These are phyloP conservation scores for Aplosporella prunicola DNA, from an alignment of 2,329 filamentous ascomycete genomes.

Conservation along the genomic window DNA sequence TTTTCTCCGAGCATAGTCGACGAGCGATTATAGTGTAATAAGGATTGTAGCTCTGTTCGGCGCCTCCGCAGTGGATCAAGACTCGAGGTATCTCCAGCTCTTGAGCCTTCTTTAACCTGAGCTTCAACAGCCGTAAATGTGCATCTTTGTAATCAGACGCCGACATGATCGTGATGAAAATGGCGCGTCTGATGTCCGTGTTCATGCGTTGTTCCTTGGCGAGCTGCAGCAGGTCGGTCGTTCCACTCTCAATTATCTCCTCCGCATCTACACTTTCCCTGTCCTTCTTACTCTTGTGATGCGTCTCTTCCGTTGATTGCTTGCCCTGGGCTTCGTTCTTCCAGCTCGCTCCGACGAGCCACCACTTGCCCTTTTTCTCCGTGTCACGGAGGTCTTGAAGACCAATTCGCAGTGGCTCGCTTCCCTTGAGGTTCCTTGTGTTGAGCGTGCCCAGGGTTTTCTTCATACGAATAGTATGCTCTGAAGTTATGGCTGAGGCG, in stretches of 20 bases:
- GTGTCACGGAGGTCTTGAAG: constrained; percentile 73
- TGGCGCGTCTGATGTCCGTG: constrained; percentile 76
- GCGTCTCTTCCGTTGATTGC: constrained; percentile 26
- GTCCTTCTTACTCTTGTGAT: constrained; percentile 15
- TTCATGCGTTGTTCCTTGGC: constrained; percentile 78
- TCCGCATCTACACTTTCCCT: constrained; percentile 1
- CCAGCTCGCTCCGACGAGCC: constrained; percentile 96
- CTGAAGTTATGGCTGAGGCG: constrained; percentile 62
- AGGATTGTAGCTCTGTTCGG: constrained; percentile 77
- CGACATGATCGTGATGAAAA: constrained; percentile 85
- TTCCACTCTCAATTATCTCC: constrained; percentile 20
- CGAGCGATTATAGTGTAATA: constrained; percentile 85
- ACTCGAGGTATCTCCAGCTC: constrained; percentile 81
- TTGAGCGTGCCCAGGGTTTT: constrained; percentile 77
- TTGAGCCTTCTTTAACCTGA: constrained; percentile 77
- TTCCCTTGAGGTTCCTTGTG: constrained; percentile 56
- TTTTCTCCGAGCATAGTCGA: constrained; percentile 64
- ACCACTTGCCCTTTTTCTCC: constrained; percentile 92
- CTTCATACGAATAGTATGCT: constrained; percentile 81
- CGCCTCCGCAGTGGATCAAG: constrained; percentile 74
- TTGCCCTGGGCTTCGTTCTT: constrained; percentile 33
- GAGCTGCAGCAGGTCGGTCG: constrained; percentile 60
- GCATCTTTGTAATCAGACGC: constrained; percentile 78
- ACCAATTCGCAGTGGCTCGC: constrained; percentile 72
- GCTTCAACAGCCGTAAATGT: constrained; percentile 65